Evolutionary conservation across 768 basidiomycete species (phyloP).

Genomic region (Amanita molliuscula): DNA sequence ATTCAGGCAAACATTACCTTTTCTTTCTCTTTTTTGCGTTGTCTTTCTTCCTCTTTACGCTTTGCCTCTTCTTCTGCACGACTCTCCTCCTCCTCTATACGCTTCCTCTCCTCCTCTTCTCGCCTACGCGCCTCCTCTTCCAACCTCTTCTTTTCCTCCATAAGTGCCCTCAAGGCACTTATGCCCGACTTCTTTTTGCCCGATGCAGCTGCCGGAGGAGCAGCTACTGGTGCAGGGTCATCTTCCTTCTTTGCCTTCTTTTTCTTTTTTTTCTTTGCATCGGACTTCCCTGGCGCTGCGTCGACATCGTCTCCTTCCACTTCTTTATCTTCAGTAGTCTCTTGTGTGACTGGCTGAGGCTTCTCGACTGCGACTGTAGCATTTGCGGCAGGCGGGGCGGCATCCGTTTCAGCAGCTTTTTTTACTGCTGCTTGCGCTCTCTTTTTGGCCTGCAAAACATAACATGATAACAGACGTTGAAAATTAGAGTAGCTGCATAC

Average conservation of each 20-base stretch:
- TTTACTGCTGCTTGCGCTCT: conserved; percentile 89
- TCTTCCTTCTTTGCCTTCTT: conserved; percentile 64
- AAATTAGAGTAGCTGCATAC: conserved; percentile 22
- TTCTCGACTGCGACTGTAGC: conserved; percentile 18
- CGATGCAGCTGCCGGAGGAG: conserved; percentile 25
- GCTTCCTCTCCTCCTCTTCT: conserved; percentile 69
- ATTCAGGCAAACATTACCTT: conserved; percentile 38
- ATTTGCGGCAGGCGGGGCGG: conserved; percentile 16
- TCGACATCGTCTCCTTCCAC: conserved; percentile 57
- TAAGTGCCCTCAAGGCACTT: conserved; percentile 76
- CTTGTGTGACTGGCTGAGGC: conserved; percentile 16
- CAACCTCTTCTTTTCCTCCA: conserved; percentile 84
- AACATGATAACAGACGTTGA: conserved; percentile 4
- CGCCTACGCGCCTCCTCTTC: conserved; percentile 72
- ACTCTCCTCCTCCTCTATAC: conserved; percentile 87
- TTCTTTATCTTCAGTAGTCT: conserved; percentile 42
- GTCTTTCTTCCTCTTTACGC: conserved; percentile 75
- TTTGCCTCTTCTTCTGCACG: conserved; percentile 65
- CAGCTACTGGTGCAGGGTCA: conserved; percentile 32
- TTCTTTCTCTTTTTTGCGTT: conserved; percentile 79
- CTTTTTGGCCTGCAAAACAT: conserved; percentile 67
- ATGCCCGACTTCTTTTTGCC: conserved; percentile 73
- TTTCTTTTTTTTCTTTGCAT: conserved; percentile 82
- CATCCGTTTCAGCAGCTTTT: conserved; percentile 34
- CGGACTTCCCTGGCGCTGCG: conserved; percentile 36